Conservation (phyloP, 257 asterid species). For the Primulina eburnea region DNA sequence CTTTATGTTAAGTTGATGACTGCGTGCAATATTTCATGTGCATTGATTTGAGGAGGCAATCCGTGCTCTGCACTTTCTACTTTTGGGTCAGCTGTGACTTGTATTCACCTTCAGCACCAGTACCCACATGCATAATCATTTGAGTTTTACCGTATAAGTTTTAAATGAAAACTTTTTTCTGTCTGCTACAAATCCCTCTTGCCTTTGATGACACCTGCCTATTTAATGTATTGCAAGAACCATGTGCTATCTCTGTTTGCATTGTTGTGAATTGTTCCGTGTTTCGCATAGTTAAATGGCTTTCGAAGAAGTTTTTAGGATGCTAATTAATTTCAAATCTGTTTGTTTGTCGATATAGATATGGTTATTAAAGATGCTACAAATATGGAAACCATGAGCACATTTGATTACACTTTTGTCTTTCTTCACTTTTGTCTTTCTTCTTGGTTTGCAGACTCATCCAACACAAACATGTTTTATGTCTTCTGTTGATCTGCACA, state of each 20-base stretch:
- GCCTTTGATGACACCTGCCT: not conserved
- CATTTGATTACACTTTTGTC: too few relatives aligned
- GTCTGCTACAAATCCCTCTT: not conserved
- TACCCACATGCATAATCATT: too few relatives aligned
- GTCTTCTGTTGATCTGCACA: constrained; percentile 65
- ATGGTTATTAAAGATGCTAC: not conserved
- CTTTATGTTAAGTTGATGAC: too few relatives aligned
- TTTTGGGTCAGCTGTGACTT: not conserved
- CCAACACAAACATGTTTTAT: constrained; percentile 60
- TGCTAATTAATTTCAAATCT: not conserved
- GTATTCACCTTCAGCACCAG: too few relatives aligned
- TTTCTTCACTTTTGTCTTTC: not conserved
- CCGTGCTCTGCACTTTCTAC: not conserved
- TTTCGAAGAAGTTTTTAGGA: not conserved
- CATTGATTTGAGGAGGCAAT: not conserved
- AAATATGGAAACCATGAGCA: too few relatives aligned
- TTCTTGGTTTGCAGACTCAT: constrained; percentile 53
- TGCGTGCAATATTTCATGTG: not conserved
- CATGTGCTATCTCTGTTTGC: not conserved
- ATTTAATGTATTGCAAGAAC: not conserved
- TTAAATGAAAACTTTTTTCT: not conserved
- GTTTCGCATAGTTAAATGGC: not conserved
- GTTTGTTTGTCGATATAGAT: not conserved
- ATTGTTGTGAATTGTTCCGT: not conserved
- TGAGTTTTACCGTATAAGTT: too few relatives aligned